Conservation (phyloP, 768 basidiomycete species). For the Collybia mongolica region DNA sequence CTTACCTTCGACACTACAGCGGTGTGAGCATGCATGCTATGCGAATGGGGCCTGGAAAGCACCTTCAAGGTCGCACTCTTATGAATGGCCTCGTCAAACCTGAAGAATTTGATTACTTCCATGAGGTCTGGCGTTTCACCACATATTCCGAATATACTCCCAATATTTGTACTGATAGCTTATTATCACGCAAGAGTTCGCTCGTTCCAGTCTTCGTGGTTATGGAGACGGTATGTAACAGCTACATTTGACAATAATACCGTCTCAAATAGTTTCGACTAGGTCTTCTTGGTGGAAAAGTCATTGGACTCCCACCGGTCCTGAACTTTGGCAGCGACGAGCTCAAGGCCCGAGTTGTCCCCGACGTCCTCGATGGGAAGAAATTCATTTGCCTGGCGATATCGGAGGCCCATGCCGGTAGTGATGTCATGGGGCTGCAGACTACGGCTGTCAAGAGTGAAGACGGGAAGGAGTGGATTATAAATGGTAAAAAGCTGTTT, state of each 20-base stretch:
- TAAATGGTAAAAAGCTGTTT: conserved; percentile 53
- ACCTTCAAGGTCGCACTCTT: conserved; percentile 79
- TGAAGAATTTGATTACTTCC: conserved; percentile 91
- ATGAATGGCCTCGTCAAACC: conserved; percentile 82
- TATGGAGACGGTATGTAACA: conserved; percentile 70
- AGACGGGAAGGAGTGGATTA: conserved; percentile 82
- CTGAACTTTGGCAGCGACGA: conserved; percentile 81
- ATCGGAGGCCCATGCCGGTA: conserved; percentile 85
- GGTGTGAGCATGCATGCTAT: conserved; percentile 80
- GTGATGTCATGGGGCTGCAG: conserved; percentile 78
- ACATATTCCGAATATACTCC: neutral
- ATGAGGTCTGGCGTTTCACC: conserved; percentile 48
- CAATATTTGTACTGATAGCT: conserved; percentile 41
- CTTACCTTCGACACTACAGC: conserved; percentile 45
- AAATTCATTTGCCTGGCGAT: conserved; percentile 89
- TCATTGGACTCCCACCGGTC: conserved; percentile 88
- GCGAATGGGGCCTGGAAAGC: conserved; percentile 93
- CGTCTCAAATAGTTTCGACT: conserved; percentile 17
- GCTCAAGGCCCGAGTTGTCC: conserved; percentile 54
- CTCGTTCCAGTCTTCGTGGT: conserved; percentile 67
- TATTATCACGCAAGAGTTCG: conserved; percentile 83
- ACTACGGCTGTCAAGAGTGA: conserved; percentile 78
- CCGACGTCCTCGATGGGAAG: conserved; percentile 70
- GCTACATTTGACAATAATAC: neutral
- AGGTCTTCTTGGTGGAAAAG: conserved; percentile 72